These are phyloP conservation scores for Xerocomellus amylosporus DNA, from an alignment of 768 basidiomycete genomes.

Conservation along the genomic window DNA sequence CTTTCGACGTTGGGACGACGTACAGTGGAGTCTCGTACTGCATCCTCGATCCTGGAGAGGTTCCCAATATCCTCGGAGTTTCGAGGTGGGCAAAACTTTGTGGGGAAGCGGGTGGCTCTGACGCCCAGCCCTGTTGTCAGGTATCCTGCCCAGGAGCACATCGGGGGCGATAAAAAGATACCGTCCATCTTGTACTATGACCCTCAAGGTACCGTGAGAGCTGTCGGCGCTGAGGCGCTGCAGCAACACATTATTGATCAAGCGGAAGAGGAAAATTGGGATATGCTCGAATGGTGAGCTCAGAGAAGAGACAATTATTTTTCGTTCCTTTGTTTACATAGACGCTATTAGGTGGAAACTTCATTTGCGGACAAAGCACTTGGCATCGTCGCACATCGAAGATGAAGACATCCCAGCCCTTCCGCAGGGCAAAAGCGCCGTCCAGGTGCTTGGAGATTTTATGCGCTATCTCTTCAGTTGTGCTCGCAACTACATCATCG, in stretches of 20 bases:
- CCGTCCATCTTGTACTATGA: conserved; percentile 49
- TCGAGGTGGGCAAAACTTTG: conserved; percentile 16
- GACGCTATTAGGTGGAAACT: conserved; percentile 30
- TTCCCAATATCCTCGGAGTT: conserved; percentile 28
- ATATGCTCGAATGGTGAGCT: conserved; percentile 40
- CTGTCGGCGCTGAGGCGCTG: conserved; percentile 42
- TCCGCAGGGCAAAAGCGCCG: conserved; percentile 18
- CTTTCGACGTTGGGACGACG: conserved; percentile 43
- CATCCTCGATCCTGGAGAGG: conserved; percentile 34
- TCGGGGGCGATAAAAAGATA: conserved; percentile 47
- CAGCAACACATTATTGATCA: conserved; percentile 34
- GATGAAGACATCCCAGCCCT: conserved; percentile 25
- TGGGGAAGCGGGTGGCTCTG: neutral
- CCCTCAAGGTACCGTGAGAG: conserved; percentile 34
- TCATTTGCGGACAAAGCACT: conserved; percentile 33
- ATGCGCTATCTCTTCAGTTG: conserved; percentile 28
- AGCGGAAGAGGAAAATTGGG: conserved; percentile 38
- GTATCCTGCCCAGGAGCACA: conserved; percentile 43
- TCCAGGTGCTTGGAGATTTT: conserved; percentile 27
- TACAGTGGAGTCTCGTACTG: conserved; percentile 39
- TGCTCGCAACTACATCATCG: conserved; percentile 21
- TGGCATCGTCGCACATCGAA: conserved; percentile 22
- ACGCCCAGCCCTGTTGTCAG: conserved; percentile 20
- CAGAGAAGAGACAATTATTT: too few species aligned
- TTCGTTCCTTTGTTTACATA: neutral